Base-by-base conservation (phyloP, 2,329 filamentous ascomycete genomes). In the Colletotrichum musae region DNA sequence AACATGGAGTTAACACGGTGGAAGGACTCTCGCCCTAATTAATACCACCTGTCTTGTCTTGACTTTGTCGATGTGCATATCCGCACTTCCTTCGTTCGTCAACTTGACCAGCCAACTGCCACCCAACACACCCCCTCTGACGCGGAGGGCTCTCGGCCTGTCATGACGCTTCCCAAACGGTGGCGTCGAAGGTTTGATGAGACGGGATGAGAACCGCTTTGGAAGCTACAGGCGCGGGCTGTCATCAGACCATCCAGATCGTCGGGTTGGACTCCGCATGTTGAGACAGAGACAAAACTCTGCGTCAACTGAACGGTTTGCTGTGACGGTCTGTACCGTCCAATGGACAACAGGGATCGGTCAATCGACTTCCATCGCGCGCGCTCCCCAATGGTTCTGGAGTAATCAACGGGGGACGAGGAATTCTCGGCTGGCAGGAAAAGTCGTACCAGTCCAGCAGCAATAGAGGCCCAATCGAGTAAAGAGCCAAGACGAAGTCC, bases 401-500 rank as follows among this genome's bases (percentile, higher is more conserved):
- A 36, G 32, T 12, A 36, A 36, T 26, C 51, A 48, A 43, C 26
- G 45, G 57, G 32, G 47, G 43, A 68, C 41, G 51, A 69, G 62
- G 62, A 57, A 60, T 60, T 70, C 43, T 47, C 36, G 45, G 62
- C 56, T 57, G 24, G 32, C 32, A n/a, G 39, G 36, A 61, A 60
- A 67, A 69, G 47, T 68, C 52, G 64, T 58, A 68, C 53, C 64
- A 68, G 64, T 48, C 52, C 32, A 45, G 39, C 32, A 48, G n/a
- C 51, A 16, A 47, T 57, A 53, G 48, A 36, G 51, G 36, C 47
- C 63, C 57, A 70, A 58, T 62, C 51, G 51, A 28, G 45, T 39
- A 36, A 65, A 48, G 54, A 51, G 66, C 60, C 66, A 69, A 56
- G 62, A 39, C 43, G 21, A 58, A 39, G 56, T 60, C 50, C 36